Evolutionary conservation across 805 yeast species (phyloP).

Genomic region (Lachancea sp.): DNA sequence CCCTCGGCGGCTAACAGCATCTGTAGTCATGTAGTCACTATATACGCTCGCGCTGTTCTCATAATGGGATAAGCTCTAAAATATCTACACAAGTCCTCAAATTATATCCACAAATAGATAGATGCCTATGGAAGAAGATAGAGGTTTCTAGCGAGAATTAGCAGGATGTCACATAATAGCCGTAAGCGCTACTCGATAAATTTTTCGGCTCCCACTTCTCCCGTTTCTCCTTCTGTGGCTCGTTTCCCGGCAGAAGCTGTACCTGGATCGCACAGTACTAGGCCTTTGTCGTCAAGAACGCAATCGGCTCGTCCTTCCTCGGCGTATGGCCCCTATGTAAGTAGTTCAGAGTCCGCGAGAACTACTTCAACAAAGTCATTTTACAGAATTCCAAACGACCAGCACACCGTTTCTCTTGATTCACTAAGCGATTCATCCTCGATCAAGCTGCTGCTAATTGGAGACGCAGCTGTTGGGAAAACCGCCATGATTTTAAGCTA

Average conservation of each 20-base stretch:
- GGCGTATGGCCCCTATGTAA: constrained; percentile 2
- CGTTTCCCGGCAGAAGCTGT: constrained; percentile 2
- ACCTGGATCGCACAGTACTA: neutral
- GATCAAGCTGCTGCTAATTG: constrained; percentile 37
- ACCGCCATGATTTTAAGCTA: constrained; percentile 41
- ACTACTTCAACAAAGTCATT: constrained; percentile 5
- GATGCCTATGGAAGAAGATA: no score
- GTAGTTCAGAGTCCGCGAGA: neutral
- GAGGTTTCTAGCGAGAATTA: neutral
- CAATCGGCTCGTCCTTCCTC: constrained; percentile 6
- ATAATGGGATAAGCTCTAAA: no score
- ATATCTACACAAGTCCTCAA: no score
- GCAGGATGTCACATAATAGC: constrained; percentile 5
- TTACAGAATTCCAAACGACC: constrained; percentile 9
- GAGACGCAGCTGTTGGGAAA: constrained; percentile 45
- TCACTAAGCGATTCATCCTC: constrained; percentile 17
- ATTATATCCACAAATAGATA: no score
- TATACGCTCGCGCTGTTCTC: no score
- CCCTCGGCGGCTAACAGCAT: no score
- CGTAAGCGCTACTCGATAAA: constrained; percentile 12
- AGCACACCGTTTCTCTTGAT: constrained; percentile 9
- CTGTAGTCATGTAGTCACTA: no score
- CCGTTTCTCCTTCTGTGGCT: constrained; percentile 8
- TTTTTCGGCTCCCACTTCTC: constrained; percentile 13
- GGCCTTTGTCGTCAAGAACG: constrained; percentile 4